Evolutionary conservation across 2,329 filamentous ascomycete species (phyloP).

Genomic region (Aspergillus latus): DNA sequence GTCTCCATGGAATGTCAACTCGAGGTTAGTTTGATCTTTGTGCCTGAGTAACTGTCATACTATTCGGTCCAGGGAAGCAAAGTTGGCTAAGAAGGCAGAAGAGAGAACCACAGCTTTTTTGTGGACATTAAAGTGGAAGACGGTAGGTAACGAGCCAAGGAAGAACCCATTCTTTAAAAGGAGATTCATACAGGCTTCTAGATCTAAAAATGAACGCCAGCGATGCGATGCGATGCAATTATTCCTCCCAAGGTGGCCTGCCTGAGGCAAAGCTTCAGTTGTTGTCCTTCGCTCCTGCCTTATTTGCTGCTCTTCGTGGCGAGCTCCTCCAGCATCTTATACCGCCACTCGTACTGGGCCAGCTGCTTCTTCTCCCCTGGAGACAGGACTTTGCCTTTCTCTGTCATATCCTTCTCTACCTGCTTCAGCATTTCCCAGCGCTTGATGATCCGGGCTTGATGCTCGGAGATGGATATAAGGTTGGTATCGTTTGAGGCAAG

Average conservation of each 20-base stretch:
- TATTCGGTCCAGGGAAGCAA: background rate
- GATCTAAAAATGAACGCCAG: constrained; percentile 29
- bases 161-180: background rate
- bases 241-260: background rate
- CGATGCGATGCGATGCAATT: constrained; percentile 22
- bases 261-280: background rate
- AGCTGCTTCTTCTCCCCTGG: constrained; percentile 34
- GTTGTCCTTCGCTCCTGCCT: background rate
- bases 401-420: constrained; percentile 33
- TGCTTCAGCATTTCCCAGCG: constrained; percentile 38
- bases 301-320: constrained; percentile 27
- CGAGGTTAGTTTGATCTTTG: constrained; percentile 5
- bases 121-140: background rate
- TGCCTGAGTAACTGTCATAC: constrained; percentile 6
- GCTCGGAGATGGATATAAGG: constrained; percentile 34
- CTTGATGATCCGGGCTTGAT: constrained; percentile 36
- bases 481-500: constrained; percentile 34
- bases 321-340: constrained; percentile 33
- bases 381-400: constrained; percentile 32
- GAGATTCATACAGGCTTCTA: constrained; percentile 15
- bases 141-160: background rate
- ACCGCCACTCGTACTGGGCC: constrained; percentile 38
- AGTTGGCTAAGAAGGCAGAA: background rate
- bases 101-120: too few relatives aligned
- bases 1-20: background rate